phyloP scores from a whole-genome alignment of 768 basidiomycete genomes.

The Cystobasidiopsis lactophilus region DNA sequence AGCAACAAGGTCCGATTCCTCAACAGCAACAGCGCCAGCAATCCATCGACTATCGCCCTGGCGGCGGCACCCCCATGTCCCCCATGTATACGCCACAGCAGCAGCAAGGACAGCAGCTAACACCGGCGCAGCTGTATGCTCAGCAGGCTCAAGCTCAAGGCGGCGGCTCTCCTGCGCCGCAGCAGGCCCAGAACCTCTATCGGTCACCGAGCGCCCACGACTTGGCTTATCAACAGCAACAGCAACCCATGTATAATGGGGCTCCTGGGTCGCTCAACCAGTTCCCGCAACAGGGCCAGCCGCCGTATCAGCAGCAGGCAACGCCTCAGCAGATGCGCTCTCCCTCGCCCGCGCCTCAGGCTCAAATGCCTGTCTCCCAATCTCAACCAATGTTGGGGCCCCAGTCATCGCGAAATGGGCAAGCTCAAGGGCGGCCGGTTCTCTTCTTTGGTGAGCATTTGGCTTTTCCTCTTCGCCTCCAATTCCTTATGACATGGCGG shows the following conservation, averaged over 20 bases:
- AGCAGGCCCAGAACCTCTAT: too few relatives aligned
- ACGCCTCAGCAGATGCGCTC: constrained; percentile 20
- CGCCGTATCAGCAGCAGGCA: constrained; percentile 12
- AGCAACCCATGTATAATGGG: constrained; percentile 1
- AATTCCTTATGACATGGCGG: constrained; percentile 27
- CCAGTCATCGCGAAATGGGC: too few relatives aligned
- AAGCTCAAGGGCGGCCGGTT: not conserved
- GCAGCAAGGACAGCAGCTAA: constrained; percentile 3
- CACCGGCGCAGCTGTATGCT: not conserved
- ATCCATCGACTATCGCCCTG: constrained; percentile 6
- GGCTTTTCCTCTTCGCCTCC: not conserved
- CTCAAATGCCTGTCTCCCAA: too few relatives aligned
- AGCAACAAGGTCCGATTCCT: constrained; percentile 13
- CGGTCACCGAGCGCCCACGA: not conserved
- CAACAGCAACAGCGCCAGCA: too few relatives aligned
- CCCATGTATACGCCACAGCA: not conserved
- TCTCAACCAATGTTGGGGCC: too few relatives aligned
- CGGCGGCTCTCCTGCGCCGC: not conserved
- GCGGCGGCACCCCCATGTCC: not conserved
- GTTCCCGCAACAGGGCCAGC: constrained; percentile 11
- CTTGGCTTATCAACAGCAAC: not conserved
- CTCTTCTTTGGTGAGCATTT: not conserved
- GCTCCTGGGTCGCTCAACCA: not conserved
- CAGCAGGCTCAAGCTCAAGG: not conserved
- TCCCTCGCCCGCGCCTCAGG: constrained; percentile 17